A percentile compares a stretch with the other conserved stretches of the same genome.
These are phyloP conservation scores for Heliosperma pusillum DNA, from an alignment of 148 eudicot genomes.

Conservation along the genomic window DNA sequence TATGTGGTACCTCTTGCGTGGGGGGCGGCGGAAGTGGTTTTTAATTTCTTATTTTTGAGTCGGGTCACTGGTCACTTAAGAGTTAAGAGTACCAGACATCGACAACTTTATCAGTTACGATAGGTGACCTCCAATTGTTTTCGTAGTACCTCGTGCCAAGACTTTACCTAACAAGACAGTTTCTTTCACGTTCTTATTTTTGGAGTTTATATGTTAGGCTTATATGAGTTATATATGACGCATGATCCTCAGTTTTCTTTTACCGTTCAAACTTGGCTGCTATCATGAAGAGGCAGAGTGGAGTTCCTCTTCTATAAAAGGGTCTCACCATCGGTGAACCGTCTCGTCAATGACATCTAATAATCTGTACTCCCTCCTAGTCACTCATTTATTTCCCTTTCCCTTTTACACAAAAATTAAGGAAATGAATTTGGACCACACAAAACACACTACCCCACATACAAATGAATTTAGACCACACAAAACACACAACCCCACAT, in stretches of 20 bases:
- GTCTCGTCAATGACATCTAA: neutral
- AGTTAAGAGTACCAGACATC: neutral
- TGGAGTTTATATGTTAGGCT: slow-evolving; percentile 1
- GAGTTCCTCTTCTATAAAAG: neutral
- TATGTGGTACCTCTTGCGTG: no score
- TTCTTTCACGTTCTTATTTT: neutral
- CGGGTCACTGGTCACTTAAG: neutral
- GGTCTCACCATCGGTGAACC: neutral
- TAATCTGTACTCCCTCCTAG: no score
- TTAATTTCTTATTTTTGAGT: neutral
- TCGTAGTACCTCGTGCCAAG: slow-evolving; percentile 5
- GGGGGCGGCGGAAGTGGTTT: neutral
- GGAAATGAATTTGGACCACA: no score
- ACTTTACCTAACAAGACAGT: slow-evolving; percentile 4
- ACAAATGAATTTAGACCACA: no score
- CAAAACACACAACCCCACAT: no score
- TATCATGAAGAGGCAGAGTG: neutral
- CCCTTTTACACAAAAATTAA: no score
- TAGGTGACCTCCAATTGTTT: neutral
- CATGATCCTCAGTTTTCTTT: neutral
- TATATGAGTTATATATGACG: neutral
- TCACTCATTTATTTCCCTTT: no score
- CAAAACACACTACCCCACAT: no score
- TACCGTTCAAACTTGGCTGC: slow-evolving; percentile 21
- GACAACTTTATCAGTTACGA: neutral